A percentile compares a stretch with the other conserved stretches of the same genome.
Evolutionary conservation across 2,329 filamentous ascomycete genomes (phyloP).

Genomic region (Apiospora kogelbergensis): DNA sequence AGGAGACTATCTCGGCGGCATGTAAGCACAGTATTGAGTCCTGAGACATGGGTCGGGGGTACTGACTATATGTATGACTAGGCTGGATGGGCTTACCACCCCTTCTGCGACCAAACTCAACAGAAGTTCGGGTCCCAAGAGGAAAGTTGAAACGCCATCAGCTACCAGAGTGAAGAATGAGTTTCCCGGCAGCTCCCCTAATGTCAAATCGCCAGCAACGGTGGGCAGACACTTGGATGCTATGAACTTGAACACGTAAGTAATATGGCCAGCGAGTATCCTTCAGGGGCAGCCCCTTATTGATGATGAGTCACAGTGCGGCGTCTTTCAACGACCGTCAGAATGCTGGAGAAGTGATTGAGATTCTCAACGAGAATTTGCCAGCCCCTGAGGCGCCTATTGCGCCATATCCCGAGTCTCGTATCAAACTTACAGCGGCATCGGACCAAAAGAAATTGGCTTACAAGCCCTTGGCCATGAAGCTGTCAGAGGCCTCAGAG

Average conservation of each 20-base stretch:
- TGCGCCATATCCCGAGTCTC: constrained; percentile 70
- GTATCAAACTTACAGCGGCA: constrained; percentile 81
- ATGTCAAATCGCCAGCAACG: constrained; percentile 40
- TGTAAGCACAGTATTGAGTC: constrained; percentile 46
- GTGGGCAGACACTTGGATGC: constrained; percentile 40
- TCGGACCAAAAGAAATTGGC: constrained; percentile 88
- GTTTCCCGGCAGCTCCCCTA: constrained; percentile 44
- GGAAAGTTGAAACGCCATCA: constrained; percentile 45
- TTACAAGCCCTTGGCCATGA: constrained; percentile 95
- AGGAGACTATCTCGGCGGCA: constrained; percentile 72
- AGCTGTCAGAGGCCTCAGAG: constrained; percentile 86
- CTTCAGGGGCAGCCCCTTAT: not conserved
- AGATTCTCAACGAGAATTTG: constrained; percentile 79
- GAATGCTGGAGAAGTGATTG: constrained; percentile 79
- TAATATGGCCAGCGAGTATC: not conserved
- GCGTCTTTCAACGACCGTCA: constrained; percentile 72
- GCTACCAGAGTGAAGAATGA: constrained; percentile 46
- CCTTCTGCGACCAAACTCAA: constrained; percentile 48
- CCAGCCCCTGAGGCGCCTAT: constrained; percentile 66
- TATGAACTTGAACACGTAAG: constrained; percentile 40
- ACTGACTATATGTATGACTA: constrained; percentile 30
- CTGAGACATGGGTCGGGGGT: not conserved
- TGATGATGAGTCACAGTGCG: constrained; percentile 35
- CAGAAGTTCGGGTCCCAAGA: constrained; percentile 35
- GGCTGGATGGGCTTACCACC: constrained; percentile 68